Evolutionary conservation across 352 stramenopile species (phyloP), one percentile per base, ranked within the genome.

Genomic region (Elongisporangium senticosum): DNA sequence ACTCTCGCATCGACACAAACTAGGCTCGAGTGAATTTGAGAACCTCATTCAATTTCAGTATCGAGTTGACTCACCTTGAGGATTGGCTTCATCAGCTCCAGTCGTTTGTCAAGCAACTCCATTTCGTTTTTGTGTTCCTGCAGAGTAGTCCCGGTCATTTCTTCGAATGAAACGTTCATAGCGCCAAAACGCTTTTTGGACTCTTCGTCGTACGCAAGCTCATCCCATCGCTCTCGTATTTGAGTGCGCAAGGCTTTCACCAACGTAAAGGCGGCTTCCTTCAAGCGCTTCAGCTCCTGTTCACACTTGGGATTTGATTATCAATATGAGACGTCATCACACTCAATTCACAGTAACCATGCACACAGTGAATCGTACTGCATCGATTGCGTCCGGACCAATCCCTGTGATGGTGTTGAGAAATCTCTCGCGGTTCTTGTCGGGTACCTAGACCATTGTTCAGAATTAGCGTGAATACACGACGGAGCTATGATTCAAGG

Each of bases 51-150:
- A 59, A 51, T 33, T 67, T 56, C 24, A 17, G 23, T 28, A 67
- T 22, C 13, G 48, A 14, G 15, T 48, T 53, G n/a, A 55, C 48
- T 49, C 33, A 43, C 65, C 62, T 43, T 72, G 24, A 59, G 60
- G 14, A 70, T 62, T 23, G 56, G 37, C 17, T 39, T 67, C 59
- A 70, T 70, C 20, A 50, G 43, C 28, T 59, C 63, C 49, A 64
- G 4, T 28, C 68, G 61, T 21, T 58, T 53, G 49, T 75, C 70
- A 22, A 79, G 49, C 13, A 55, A 56, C 5, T 75, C 67, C 5
- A 58, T 24, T 54, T 73, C 58, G 51, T 73, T 69, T 26, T 75
- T 65, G 49, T 77, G 71, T 5, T 62, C 55, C 17, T 58, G 59
- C 20, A 75, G 65, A 17, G 76, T 52, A 23, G 55, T 61, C 26